Percentiles rank a stretch among this genome's conserved stretches.
Evolutionary conservation across 345 rosid genomes (phyloP).

Genomic region (Aquilaria yunnanensis): DNA sequence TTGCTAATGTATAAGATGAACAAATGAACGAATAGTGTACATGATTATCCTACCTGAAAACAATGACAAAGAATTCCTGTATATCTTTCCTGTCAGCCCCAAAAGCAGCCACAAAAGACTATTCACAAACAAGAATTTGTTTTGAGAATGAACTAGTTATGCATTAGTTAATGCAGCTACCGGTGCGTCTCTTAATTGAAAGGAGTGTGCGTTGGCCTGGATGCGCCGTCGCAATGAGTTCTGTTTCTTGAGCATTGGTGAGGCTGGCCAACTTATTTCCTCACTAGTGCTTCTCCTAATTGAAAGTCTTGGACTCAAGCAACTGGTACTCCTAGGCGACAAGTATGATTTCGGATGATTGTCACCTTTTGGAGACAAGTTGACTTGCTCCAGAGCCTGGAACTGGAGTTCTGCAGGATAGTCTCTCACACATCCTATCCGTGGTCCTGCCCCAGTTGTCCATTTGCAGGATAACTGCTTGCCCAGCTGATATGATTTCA

Average conservation of each 20-base stretch:
- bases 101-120: conserved; percentile 9
- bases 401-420: conserved; percentile 80
- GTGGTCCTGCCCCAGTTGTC: conserved; percentile 98
- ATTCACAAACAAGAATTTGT: conserved; percentile 31
- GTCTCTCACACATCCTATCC: conserved; percentile 89
- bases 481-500: conserved; percentile 68
- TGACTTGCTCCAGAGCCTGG: conserved; percentile 77
- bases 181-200: conserved; percentile 23
- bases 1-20: conserved; percentile 9
- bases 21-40: conserved; percentile 8
- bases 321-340: conserved; percentile 19
- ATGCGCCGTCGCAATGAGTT: background rate
- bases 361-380: conserved; percentile 70
- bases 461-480: conserved; percentile 77
- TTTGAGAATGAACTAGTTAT: conserved; percentile 38
- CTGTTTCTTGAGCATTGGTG: conserved; percentile 3
- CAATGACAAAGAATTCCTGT: conserved; percentile 37
- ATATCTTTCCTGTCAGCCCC: conserved; percentile 26
- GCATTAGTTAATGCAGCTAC: conserved; percentile 17
- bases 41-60: conserved; percentile 15
- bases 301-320: conserved; percentile 8
- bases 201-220: conserved; percentile 10
- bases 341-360: conserved; percentile 27
- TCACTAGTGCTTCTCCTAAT: conserved; percentile 1
- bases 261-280: conserved; percentile 5